Conservation (phyloP, 208 protist species). For the Leishmania martiniquensis region DNA sequence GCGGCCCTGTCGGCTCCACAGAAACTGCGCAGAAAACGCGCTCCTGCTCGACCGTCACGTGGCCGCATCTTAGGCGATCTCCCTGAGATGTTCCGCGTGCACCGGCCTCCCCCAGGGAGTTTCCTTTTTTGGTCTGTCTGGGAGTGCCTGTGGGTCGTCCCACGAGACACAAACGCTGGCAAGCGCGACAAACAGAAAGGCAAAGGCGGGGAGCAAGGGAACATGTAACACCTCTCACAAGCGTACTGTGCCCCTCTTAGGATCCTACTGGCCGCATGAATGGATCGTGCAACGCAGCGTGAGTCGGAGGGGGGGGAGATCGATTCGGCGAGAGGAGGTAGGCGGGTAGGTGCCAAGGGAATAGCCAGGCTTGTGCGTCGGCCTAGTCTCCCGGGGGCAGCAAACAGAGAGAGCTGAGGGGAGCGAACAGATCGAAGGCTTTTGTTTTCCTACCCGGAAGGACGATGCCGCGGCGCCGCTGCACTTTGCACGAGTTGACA, state of each 20-base stretch:
- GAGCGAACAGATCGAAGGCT: background rate
- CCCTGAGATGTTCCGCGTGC: background rate
- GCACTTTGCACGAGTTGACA: background rate
- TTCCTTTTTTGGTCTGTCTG: background rate
- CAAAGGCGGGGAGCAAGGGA: background rate
- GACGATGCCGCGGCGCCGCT: background rate
- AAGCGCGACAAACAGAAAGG: background rate
- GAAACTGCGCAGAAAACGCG: background rate
- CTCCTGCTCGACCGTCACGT: background rate
- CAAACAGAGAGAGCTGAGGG: background rate
- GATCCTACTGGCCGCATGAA: background rate
- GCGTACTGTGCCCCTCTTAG: background rate
- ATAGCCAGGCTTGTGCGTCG: background rate
- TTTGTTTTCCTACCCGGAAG: background rate
- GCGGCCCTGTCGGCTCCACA: background rate
- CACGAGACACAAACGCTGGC: background rate
- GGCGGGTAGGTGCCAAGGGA: background rate
- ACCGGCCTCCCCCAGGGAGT: background rate
- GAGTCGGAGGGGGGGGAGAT: background rate
- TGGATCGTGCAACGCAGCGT: background rate
- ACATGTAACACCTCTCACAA: background rate
- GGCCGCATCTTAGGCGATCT: slow-evolving; percentile 1
- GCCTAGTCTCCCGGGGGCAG: background rate
- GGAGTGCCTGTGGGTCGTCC: background rate
- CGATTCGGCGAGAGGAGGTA: background rate